Evolutionary conservation across 805 yeast genomes (phyloP).

Genomic region (Candida oleophila): DNA sequence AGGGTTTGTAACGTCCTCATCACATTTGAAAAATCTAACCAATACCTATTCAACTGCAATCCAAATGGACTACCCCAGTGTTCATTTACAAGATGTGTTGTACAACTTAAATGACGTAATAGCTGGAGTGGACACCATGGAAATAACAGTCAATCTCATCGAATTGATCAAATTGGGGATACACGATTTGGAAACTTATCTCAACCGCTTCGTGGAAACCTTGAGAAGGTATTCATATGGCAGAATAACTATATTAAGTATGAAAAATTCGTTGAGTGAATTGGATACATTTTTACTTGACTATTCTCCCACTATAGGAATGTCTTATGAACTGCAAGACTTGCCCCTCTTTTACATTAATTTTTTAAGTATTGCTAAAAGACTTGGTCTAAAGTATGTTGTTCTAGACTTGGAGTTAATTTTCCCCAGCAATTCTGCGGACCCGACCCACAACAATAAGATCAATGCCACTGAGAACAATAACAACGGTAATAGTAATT

Average conservation of each 20-base stretch:
- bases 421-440: neutral
- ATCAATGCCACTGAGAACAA: neutral
- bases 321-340: slow-evolving; percentile 1
- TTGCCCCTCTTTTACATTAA: neutral
- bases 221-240: slow-evolving; percentile 10
- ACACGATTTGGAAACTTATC: slow-evolving; percentile 3
- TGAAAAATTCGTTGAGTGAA: slow-evolving; percentile 6
- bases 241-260: slow-evolving; percentile 9
- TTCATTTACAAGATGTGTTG: slow-evolving; percentile 5
- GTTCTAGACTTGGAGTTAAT: neutral
- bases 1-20: neutral
- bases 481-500: neutral
- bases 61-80: slow-evolving; percentile 8
- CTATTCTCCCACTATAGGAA: slow-evolving; percentile 4
- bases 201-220: slow-evolving; percentile 9
- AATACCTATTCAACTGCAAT: slow-evolving; percentile 10
- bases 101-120: slow-evolving; percentile 2
- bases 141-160: slow-evolving; percentile 10
- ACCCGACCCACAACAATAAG: neutral
- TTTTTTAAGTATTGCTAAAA: slow-evolving; percentile 1
- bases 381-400: neutral
- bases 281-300: slow-evolving; percentile 7
- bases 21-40: neutral
- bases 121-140: slow-evolving; percentile 12
- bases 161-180: slow-evolving; percentile 7